Evolutionary conservation across 352 stramenopile species (phyloP).

Genomic region (Halophytophthora polymorphica): DNA sequence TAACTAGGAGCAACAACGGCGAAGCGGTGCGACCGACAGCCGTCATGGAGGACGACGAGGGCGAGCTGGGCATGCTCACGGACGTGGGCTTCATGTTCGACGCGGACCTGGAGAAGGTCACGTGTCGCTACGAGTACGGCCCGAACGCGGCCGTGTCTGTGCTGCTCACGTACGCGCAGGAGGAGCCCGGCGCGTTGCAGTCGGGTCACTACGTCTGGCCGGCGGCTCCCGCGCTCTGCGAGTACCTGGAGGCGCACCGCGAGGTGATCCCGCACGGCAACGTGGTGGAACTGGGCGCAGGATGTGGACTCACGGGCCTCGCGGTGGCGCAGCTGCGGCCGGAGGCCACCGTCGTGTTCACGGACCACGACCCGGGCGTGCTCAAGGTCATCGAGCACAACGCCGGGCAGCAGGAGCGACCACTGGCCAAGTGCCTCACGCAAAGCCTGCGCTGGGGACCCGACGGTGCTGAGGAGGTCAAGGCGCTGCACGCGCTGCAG

Average conservation of each 20-base stretch:
- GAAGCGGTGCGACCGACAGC: conserved; percentile 3
- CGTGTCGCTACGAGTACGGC: conserved; percentile 61
- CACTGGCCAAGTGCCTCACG: conserved; percentile 54
- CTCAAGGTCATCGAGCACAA: conserved; percentile 83
- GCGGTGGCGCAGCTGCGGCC: conserved; percentile 60
- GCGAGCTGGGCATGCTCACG: conserved; percentile 33
- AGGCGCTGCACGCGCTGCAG: conserved; percentile 35
- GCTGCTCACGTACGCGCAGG: conserved; percentile 68
- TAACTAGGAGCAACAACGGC: not conserved
- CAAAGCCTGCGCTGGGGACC: conserved; percentile 65
- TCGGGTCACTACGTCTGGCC: conserved; percentile 70
- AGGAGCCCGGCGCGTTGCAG: conserved; percentile 50
- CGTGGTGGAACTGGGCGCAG: conserved; percentile 68
- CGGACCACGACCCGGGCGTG: conserved; percentile 77
- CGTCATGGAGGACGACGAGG: conserved; percentile 34
- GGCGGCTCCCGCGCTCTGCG: conserved; percentile 59
- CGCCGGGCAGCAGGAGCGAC: conserved; percentile 45
- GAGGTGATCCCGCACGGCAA: conserved; percentile 47
- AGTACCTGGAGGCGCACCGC: conserved; percentile 50
- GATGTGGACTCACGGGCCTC: conserved; percentile 62
- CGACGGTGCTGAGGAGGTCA: conserved; percentile 54
- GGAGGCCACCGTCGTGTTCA: conserved; percentile 67
- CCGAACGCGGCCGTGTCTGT: conserved; percentile 49
- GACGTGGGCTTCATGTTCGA: conserved; percentile 73
- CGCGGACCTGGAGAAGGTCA: conserved; percentile 60